A percentile compares a stretch with the other conserved stretches of the same genome.
Evolutionary conservation across 768 basidiomycete genomes (phyloP).

Genomic region (Sutorius australiensis): DNA sequence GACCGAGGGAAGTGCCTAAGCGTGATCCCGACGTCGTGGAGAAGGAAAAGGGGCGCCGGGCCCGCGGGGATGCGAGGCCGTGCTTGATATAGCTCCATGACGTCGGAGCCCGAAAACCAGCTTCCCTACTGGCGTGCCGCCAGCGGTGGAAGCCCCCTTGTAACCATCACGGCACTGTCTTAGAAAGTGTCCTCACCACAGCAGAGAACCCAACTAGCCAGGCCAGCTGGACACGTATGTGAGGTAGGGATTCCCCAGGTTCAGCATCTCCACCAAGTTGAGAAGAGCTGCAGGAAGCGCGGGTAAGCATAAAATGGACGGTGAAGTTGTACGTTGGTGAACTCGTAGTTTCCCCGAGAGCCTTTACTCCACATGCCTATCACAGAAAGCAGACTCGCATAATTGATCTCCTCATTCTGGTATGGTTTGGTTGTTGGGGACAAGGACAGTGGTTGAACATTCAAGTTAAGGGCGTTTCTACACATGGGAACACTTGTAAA

Average conservation of each 20-base stretch:
- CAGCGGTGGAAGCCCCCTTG: no score
- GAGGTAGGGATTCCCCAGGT: conserved; percentile 71
- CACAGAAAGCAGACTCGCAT: conserved; percentile 26
- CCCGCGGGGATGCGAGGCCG: no score
- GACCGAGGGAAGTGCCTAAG: no score
- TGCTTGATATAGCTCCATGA: no score
- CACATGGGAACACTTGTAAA: no score
- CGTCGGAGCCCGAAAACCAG: no score
- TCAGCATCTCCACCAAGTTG: conserved; percentile 81
- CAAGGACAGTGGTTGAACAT: no score
- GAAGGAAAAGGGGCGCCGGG: no score
- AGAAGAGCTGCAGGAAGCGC: conserved; percentile 51
- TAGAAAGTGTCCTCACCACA: conserved; percentile 75
- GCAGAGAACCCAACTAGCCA: conserved; percentile 70
- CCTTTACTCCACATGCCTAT: conserved; percentile 70
- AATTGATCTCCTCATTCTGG: conserved; percentile 44
- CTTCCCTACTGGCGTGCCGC: no score
- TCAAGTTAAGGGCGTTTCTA: no score
- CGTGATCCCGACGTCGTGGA: no score
- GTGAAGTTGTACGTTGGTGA: conserved; percentile 73
- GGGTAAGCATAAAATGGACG: neutral
- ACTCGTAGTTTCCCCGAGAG: conserved; percentile 66
- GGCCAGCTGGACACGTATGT: conserved; percentile 60
- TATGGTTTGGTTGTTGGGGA: no score
- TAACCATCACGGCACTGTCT: conserved; percentile 78